Conservation (phyloP, 345 rosid genomes). For the Salix udensis region DNA sequence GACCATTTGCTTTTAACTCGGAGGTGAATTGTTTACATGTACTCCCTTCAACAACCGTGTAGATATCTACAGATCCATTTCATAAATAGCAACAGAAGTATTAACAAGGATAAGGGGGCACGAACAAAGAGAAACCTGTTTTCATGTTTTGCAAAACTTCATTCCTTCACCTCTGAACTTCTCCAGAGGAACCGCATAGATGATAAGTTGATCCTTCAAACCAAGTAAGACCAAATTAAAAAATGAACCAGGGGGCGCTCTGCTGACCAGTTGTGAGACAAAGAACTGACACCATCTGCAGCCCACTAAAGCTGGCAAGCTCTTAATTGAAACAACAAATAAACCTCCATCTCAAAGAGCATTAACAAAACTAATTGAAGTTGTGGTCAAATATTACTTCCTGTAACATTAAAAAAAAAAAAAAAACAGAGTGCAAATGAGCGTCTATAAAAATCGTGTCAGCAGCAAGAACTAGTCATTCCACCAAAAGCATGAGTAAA, state of each 20-base stretch:
- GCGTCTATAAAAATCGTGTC: neutral
- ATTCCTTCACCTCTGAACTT: constrained; percentile 4
- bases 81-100: neutral
- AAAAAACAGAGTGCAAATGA: neutral
- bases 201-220: constrained; percentile 19
- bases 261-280: constrained; percentile 7
- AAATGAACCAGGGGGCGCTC: constrained; percentile 12
- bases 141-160: neutral
- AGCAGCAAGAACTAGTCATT: neutral
- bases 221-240: constrained; percentile 22
- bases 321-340: neutral
- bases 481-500: neutral
- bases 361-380: constrained; percentile 9
- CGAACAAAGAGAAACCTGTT: neutral
- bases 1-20: neutral
- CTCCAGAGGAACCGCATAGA: constrained; percentile 1
- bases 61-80: constrained; percentile 4
- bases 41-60: constrained; percentile 5
- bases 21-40: neutral
- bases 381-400: constrained; percentile 16
- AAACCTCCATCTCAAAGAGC: constrained; percentile 11
- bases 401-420: constrained; percentile 7
- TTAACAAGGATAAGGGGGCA: constrained; percentile 12
- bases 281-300: constrained; percentile 14
- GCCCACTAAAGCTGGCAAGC: constrained; percentile 13